phyloP scores from a whole-genome alignment of 371 early-diverging fungal genomes.

The Mortierella sp. region DNA sequence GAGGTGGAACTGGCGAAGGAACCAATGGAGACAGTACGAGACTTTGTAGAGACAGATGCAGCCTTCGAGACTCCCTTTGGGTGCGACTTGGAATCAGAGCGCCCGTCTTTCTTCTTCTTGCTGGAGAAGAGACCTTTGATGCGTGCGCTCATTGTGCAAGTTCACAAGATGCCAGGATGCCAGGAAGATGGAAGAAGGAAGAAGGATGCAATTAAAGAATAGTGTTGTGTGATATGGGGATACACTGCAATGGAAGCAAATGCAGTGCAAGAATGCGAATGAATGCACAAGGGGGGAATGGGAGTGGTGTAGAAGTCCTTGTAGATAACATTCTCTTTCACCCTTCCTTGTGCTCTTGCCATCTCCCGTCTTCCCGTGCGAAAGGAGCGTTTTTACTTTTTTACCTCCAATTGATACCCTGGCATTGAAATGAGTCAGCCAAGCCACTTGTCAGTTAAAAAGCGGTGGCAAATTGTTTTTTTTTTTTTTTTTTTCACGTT shows the following conservation, averaged over 20 bases:
- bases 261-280: neutral
- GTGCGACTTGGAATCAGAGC: neutral
- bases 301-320: no score
- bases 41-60: constrained; percentile 19
- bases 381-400: no score
- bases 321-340: no score
- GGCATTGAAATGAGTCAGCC: no score
- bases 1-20: constrained; percentile 35
- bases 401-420: no score
- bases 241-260: no score
- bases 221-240: no score
- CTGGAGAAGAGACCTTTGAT: constrained; percentile 55
- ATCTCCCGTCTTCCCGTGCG: no score
- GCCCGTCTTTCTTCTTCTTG: constrained; percentile 50
- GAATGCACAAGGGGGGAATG: constrained; percentile 3
- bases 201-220: neutral
- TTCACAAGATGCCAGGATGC: neutral
- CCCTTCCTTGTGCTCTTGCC: no score
- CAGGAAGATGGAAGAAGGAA: neutral
- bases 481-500: no score
- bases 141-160: constrained; percentile 40
- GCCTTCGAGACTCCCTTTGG: constrained; percentile 26
- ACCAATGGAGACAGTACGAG: constrained; percentile 24
- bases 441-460: no score
- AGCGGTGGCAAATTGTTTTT: no score